Percentiles rank a stretch among this genome's conserved stretches.
These are phyloP conservation scores for Arctium minus DNA, from an alignment of 129 eudicot genomes.

Conservation along the genomic window DNA sequence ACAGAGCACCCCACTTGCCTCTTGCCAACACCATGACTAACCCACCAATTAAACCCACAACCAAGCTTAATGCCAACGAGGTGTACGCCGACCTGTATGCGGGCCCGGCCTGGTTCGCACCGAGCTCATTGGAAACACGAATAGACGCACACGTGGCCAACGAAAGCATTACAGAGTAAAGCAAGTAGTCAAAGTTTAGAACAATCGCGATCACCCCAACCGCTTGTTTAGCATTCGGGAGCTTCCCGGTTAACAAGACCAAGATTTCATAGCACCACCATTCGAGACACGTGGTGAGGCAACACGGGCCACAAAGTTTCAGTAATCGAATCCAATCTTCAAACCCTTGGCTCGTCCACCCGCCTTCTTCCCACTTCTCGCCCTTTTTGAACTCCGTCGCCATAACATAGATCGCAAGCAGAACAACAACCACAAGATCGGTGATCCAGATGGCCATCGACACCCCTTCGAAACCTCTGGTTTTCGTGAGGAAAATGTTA, in stretches of 20 bases:
- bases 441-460: slow-evolving; percentile 77
- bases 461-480: slow-evolving; percentile 69
- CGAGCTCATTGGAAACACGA: slow-evolving; percentile 82
- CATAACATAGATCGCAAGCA: slow-evolving; percentile 45
- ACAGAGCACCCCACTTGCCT: slow-evolving; percentile 66
- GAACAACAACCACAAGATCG: slow-evolving; percentile 53
- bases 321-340: slow-evolving; percentile 57
- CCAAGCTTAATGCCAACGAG: slow-evolving; percentile 33
- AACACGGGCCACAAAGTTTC: slow-evolving; percentile 70
- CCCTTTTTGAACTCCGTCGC: slow-evolving; percentile 40
- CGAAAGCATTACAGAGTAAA: slow-evolving; percentile 79
- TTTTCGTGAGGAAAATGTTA: slow-evolving; percentile 47
- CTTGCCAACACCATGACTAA: slow-evolving; percentile 47
- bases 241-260: slow-evolving; percentile 66
- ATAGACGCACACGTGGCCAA: slow-evolving; percentile 73
- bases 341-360: slow-evolving; percentile 66
- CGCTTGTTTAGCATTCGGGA: slow-evolving; percentile 63
- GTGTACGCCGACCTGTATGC: slow-evolving; percentile 57
- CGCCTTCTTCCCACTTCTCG: slow-evolving; percentile 70
- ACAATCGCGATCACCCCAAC: slow-evolving; percentile 74
- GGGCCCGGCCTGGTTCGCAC: slow-evolving; percentile 44
- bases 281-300: slow-evolving; percentile 82
- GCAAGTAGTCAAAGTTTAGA: slow-evolving; percentile 80
- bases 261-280: slow-evolving; percentile 95
- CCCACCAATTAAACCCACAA: slow-evolving; percentile 59